A percentile compares a stretch with the other conserved stretches of the same genome.
Conservation (phyloP, 768 basidiomycete species). For the Pulveroboletus sp. region DNA sequence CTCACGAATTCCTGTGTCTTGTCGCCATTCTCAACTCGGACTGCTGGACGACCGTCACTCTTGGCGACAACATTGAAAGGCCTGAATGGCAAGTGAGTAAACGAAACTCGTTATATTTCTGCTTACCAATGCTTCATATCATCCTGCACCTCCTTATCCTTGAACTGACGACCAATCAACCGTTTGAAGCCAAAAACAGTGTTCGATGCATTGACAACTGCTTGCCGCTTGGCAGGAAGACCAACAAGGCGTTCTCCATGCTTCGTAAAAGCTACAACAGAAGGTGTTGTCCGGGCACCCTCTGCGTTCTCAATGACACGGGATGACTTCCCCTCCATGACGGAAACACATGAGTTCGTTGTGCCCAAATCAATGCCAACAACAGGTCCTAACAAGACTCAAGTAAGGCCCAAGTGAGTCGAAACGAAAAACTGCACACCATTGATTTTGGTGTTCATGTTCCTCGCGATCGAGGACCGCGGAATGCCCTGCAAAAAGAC, state of each 20-base stretch:
- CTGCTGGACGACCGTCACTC: constrained; percentile 72
- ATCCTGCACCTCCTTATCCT: constrained; percentile 89
- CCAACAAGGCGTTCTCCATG: constrained; percentile 96
- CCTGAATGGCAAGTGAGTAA: constrained; percentile 39
- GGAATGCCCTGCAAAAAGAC: constrained; percentile 50
- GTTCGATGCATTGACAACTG: constrained; percentile 92
- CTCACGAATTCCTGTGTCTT: constrained; percentile 79
- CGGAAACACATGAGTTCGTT: constrained; percentile 86
- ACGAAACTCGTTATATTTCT: background rate
- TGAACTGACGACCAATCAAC: constrained; percentile 90
- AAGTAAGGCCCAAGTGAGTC: constrained; percentile 1
- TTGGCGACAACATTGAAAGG: constrained; percentile 78
- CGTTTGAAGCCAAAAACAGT: constrained; percentile 95
- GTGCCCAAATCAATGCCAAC: constrained; percentile 97
- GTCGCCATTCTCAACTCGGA: constrained; percentile 82
- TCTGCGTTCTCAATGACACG: constrained; percentile 97
- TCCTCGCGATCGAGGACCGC: constrained; percentile 77
- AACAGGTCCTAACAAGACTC: constrained; percentile 61
- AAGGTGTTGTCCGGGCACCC: constrained; percentile 97
- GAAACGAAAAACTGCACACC: constrained; percentile 43
- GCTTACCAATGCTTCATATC: constrained; percentile 83
- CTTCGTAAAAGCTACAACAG: constrained; percentile 98
- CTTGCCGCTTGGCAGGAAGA: constrained; percentile 95
- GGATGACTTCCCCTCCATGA: constrained; percentile 95
- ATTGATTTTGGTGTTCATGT: constrained; percentile 94